Percentiles rank a stretch among this genome's conserved stretches.
These are phyloP conservation scores for Smittium culicis DNA, from an alignment of 371 early-diverging fungal genomes.

Conservation along the genomic window DNA sequence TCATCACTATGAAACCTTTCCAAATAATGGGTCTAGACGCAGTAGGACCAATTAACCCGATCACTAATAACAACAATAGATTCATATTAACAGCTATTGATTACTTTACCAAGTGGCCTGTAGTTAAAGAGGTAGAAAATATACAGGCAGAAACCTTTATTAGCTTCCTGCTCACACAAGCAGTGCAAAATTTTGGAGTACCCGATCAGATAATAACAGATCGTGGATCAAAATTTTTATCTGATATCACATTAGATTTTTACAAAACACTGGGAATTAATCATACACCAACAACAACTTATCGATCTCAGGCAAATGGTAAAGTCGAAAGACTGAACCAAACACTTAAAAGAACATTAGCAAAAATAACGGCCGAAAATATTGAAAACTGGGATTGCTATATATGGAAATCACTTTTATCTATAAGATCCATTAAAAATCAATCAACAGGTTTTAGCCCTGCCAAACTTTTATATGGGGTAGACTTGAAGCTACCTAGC, in stretches of 20 bases:
- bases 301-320: slow-evolving; percentile 3
- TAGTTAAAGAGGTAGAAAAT: neutral
- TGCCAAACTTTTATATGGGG: slow-evolving; percentile 2
- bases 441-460: slow-evolving; percentile 5
- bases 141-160: neutral
- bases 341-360: slow-evolving; percentile 6
- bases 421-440: neutral
- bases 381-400: slow-evolving; percentile 7
- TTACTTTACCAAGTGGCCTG: slow-evolving; percentile 1
- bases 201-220: slow-evolving; percentile 2
- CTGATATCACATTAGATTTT: neutral
- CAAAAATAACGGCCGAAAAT: slow-evolving; percentile 2
- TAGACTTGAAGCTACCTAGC: neutral
- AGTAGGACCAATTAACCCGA: slow-evolving; percentile 1
- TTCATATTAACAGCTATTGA: neutral
- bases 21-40: neutral
- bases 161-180: neutral
- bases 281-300: neutral
- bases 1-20: too few relatives aligned
- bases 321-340: slow-evolving; percentile 4
- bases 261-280: neutral
- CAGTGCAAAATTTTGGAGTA: neutral
- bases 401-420: neutral
- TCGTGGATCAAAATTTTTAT: neutral
- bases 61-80: neutral